Conservation (phyloP, 768 basidiomycete genomes). For the Mycena amicta region DNA sequence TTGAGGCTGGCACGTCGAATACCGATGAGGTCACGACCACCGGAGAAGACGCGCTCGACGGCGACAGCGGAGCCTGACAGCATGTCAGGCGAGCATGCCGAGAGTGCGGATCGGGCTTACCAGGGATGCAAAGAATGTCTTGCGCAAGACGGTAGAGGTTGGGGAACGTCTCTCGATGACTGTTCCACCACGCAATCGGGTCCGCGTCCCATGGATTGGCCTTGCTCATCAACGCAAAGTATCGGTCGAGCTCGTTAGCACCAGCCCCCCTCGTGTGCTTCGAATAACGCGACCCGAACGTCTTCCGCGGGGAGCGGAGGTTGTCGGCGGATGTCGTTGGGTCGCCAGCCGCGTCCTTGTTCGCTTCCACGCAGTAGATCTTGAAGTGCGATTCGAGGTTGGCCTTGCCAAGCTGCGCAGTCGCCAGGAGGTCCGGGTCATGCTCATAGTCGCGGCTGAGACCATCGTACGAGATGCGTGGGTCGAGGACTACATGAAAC, state of each 20-base stretch:
- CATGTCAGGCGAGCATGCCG: background rate
- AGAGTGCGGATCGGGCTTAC: background rate
- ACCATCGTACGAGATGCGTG: constrained; percentile 10
- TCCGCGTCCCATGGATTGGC: background rate
- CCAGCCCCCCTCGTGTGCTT: background rate
- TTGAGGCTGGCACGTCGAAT: constrained; percentile 17
- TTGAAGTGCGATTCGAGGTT: background rate
- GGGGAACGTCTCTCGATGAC: constrained; percentile 1
- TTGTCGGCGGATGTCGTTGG: background rate
- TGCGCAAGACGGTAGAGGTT: constrained; percentile 5
- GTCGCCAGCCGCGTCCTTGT: background rate
- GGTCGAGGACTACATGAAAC: constrained; percentile 4
- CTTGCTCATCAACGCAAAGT: constrained; percentile 1
- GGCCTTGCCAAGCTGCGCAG: background rate
- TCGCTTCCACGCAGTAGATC: background rate
- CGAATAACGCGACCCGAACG: constrained; percentile 1
- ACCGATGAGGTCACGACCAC: constrained; percentile 15
- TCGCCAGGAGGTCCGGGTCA: background rate
- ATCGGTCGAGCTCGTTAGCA: constrained; percentile 7
- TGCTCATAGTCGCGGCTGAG: constrained; percentile 13
- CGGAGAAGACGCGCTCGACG: constrained; percentile 13
- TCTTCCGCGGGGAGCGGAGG: constrained; percentile 8
- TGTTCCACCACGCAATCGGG: constrained; percentile 6
- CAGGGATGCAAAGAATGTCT: constrained; percentile 7
- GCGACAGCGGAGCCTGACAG: constrained; percentile 9